phyloP scores from a whole-genome alignment of 352 stramenopile genomes.

The Thalassiosira hispida region DNA sequence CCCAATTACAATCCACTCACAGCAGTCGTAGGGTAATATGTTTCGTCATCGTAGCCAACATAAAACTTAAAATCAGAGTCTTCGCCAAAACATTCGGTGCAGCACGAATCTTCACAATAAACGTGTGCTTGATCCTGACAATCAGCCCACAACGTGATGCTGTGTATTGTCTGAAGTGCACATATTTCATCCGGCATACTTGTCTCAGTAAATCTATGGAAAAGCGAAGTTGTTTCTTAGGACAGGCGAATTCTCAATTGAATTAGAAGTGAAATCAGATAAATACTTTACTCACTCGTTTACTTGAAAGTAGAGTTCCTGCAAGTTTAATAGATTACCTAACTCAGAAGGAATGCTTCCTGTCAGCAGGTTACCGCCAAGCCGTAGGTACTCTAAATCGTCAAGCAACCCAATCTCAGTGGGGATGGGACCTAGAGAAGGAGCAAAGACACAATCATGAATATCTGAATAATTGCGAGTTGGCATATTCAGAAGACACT shows the following conservation, averaged over 20 bases:
- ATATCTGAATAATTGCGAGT: neutral
- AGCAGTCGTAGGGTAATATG: neutral
- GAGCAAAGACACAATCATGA: neutral
- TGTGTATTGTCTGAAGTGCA: slow-evolving; percentile 12
- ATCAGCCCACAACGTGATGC: slow-evolving; percentile 43
- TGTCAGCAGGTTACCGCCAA: slow-evolving; percentile 44
- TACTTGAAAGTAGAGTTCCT: slow-evolving; percentile 46
- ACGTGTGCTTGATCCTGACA: slow-evolving; percentile 27
- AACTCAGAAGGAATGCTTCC: slow-evolving; percentile 60
- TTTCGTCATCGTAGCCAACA: slow-evolving; percentile 3
- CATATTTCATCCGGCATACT: slow-evolving; percentile 41
- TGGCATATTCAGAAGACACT: neutral
- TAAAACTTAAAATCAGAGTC: slow-evolving; percentile 17
- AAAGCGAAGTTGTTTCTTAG: neutral
- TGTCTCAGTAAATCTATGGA: slow-evolving; percentile 22
- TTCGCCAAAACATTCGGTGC: slow-evolving; percentile 27
- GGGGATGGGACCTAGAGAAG: slow-evolving; percentile 32
- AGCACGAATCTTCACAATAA: slow-evolving; percentile 29
- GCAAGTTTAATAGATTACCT: slow-evolving; percentile 44
- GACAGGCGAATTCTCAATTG: neutral
- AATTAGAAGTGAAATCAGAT: neutral
- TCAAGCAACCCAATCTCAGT: slow-evolving; percentile 49
- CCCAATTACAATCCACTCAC: too few species aligned
- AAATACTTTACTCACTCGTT: slow-evolving; percentile 38
- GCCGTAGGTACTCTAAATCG: slow-evolving; percentile 40